These are phyloP conservation scores for Neofusicoccum cordaticola DNA, from an alignment of 2,329 filamentous ascomycete species.

Conservation along the genomic window DNA sequence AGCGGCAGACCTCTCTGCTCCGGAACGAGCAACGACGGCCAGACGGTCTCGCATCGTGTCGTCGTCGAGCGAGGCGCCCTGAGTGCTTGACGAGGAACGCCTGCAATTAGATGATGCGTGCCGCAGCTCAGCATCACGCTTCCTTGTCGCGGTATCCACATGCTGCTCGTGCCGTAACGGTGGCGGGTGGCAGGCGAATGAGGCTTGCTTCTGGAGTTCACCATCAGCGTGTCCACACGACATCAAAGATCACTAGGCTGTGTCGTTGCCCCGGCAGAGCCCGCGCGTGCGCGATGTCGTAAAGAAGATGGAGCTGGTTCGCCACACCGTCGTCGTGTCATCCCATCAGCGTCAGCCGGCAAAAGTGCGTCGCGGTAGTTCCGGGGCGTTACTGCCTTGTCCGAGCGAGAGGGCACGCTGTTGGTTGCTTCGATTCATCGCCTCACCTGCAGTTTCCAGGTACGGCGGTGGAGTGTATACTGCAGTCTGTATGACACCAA, in stretches of 20 bases:
- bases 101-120: no score
- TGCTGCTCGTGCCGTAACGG: no score
- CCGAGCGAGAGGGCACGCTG: background rate
- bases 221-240: background rate
- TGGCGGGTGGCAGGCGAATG: no score
- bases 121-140: no score
- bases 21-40: no score
- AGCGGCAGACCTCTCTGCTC: no score
- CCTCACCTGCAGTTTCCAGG: background rate
- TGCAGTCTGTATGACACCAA: background rate
- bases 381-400: background rate
- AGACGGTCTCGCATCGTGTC: no score
- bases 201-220: no score
- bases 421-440: background rate
- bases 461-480: background rate
- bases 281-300: background rate
- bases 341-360: background rate
- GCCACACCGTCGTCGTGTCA: background rate
- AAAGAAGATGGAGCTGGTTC: background rate
- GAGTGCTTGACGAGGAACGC: no score
- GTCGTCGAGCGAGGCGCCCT: no score
- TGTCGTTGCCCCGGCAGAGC: background rate
- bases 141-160: no score
- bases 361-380: background rate
- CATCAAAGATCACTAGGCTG: background rate